Evolutionary conservation across 805 yeast species (phyloP).

Genomic region (Suhomyces faveliae): DNA sequence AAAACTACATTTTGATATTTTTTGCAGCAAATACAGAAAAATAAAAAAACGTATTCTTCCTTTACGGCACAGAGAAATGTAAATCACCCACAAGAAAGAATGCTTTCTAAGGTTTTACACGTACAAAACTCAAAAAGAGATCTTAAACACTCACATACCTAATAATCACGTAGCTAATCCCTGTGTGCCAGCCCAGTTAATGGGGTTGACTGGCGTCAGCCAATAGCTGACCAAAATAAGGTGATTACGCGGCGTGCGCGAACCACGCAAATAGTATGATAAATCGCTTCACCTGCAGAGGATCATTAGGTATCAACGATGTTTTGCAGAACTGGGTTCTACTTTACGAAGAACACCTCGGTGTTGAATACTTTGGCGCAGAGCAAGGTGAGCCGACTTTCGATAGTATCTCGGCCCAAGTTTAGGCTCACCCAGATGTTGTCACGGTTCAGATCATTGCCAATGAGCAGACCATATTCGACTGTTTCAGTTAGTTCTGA

Average conservation of each 20-base stretch:
- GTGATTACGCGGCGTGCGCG: not conserved
- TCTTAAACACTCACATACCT: too few species aligned
- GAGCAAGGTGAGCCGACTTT: conserved; percentile 18
- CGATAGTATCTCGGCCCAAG: conserved; percentile 14
- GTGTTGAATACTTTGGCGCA: conserved; percentile 36
- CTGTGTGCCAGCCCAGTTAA: not conserved
- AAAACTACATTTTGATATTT: not conserved
- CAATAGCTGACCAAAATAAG: not conserved
- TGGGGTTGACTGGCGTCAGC: not conserved
- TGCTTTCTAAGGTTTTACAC: not conserved
- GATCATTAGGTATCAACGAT: conserved; percentile 6
- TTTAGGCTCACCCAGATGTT: not conserved
- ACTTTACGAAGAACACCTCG: conserved; percentile 54
- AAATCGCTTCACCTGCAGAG: not conserved
- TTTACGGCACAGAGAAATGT: not conserved
- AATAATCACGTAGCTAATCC: too few species aligned
- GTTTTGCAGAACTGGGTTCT: conserved; percentile 54
- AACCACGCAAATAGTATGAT: not conserved
- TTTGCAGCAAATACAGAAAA: not conserved
- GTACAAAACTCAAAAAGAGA: too few species aligned
- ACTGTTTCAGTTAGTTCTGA: conserved; percentile 3
- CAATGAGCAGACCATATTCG: conserved; percentile 6
- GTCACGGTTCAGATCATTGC: not conserved
- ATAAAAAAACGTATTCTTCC: not conserved
- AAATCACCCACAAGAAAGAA: not conserved